Evolutionary conservation across 768 basidiomycete genomes (phyloP), one percentile per base, ranked within the genome.

Genomic region (Lactarius akahatsu): DNA sequence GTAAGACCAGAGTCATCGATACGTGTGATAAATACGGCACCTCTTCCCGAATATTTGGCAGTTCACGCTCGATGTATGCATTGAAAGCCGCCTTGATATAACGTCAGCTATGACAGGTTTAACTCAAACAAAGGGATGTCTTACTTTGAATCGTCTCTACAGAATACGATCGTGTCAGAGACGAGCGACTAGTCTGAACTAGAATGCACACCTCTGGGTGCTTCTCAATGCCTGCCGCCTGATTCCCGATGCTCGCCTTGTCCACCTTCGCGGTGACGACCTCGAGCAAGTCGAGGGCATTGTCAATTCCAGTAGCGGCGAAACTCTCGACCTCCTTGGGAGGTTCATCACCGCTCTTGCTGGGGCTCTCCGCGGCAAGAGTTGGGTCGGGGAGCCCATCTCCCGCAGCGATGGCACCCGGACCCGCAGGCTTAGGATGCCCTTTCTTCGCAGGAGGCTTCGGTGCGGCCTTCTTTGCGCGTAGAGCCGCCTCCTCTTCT

Each of bases 201-300:
- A 20, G 16, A 62, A 71, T n/a, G 65, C 69, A 57, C 83, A 94
- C 93, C 86, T 97, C 95, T 60, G 95, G 95, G 82, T 97, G 95
- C 62, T 83, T 84, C 79, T 97, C 94, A 41, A 97, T 84, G 45
- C 85, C 83, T 60, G 92, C 92, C 16, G 95, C 94, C 76, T 91
- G 90, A 65, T 87, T 85, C 0, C 95, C 94, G 40, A 96, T 80
- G 71, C 91, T 92, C 1, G 92, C 92, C 78, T 96, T 96, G 76
- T 96, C 95, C 85, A 86, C 88, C 82, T 94, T 95, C 3, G 92
- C 91, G 57, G 87, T 96, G 32, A 96, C 93, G 4, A 94, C 84
- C 65, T 93, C 91, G 68, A 97, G 76, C 62, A 96, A 81, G 77
- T 98, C 95, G 59, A 98, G 75, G 10, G 92, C 94, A 74, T 93